Percentiles rank a stretch among this genome's conserved stretches.
Evolutionary conservation across 2,329 filamentous ascomycete genomes (phyloP).

Genomic region (Monosporascus sp.): DNA sequence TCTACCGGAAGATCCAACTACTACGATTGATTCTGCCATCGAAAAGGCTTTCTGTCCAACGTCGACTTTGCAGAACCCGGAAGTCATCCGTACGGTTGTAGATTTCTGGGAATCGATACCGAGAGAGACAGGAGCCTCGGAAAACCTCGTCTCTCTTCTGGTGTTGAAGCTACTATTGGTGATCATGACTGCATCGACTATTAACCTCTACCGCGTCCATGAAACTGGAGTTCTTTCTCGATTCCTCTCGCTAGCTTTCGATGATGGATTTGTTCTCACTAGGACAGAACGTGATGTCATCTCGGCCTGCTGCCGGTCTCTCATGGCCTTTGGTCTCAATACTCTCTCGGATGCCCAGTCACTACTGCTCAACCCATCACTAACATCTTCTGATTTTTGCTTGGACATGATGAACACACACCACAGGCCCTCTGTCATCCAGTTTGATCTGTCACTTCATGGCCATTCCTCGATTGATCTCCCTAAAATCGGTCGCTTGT

Average conservation of each 20-base stretch:
- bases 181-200: conserved; percentile 55
- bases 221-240: conserved; percentile 64
- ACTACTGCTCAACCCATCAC: conserved; percentile 51
- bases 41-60: conserved; percentile 44
- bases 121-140: conserved; percentile 35
- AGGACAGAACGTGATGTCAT: conserved; percentile 54
- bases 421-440: conserved; percentile 76
- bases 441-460: conserved; percentile 85
- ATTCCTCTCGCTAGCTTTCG: conserved; percentile 59
- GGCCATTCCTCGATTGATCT: conserved; percentile 90
- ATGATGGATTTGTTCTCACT: conserved; percentile 43
- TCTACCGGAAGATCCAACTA: conserved; percentile 4
- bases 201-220: conserved; percentile 68
- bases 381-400: conserved; percentile 60
- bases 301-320: conserved; percentile 59
- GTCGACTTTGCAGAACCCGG: conserved; percentile 52
- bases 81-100: conserved; percentile 58
- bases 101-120: conserved; percentile 61
- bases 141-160: conserved; percentile 54
- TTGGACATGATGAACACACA: conserved; percentile 70
- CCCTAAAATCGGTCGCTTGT: conserved; percentile 74
- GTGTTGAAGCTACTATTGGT: conserved; percentile 60
- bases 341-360: conserved; percentile 78
- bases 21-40: conserved; percentile 33
- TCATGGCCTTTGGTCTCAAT: conserved; percentile 73